Evolutionary conservation across 1,284 basidiomycete genomes (phyloP), one percentile per base, ranked within the genome.

Genomic region (Stereum hirsutum): DNA sequence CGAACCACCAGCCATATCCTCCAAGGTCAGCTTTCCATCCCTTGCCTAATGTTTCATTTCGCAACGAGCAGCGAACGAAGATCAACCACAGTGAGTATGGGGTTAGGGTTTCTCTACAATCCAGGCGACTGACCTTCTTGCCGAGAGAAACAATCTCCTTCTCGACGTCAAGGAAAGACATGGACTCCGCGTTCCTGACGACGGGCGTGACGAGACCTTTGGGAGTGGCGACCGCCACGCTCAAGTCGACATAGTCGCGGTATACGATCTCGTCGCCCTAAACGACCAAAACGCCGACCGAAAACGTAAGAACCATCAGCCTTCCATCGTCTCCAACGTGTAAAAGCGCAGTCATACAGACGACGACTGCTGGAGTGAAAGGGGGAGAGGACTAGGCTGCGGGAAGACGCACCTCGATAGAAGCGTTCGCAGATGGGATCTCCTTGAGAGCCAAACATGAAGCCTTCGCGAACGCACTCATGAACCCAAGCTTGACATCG

Each of bases 141-240:
- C 93, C 95, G 15, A 98, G 72, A 28, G 74, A 75, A 41, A 88
- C 78, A 56, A 99, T 96, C 61, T 89, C 94, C 65, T 80, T 79
- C 74, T 99, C 95, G 53, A 99, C 92, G 51, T 89, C 85, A 37
- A 99, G 63, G 58, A 99, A 82, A 57, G 77, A 82, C 82, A 97
- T 79, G 24, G 61, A 58, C 66, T 98, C 94, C 37, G 81, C 84
- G 61, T 97, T 98, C 54, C 95, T 72, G 48, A 99, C 85, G 37
- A 98, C 91, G 25, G 95, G 95, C 0, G 95, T 98, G 40, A 99
- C 95, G 46, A 99, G 72, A 44, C 95, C 95, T 70, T 98, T 98
- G 39, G 94, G 94, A 1, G 96, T 98, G 8, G 93, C 90, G 40
- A 99, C 95, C 25, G 96, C 96, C 19, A 99, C 90, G 54, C 84